phyloP scores from a whole-genome alignment of 108 stramenopile genomes.

The Epithemia pelagica region DNA sequence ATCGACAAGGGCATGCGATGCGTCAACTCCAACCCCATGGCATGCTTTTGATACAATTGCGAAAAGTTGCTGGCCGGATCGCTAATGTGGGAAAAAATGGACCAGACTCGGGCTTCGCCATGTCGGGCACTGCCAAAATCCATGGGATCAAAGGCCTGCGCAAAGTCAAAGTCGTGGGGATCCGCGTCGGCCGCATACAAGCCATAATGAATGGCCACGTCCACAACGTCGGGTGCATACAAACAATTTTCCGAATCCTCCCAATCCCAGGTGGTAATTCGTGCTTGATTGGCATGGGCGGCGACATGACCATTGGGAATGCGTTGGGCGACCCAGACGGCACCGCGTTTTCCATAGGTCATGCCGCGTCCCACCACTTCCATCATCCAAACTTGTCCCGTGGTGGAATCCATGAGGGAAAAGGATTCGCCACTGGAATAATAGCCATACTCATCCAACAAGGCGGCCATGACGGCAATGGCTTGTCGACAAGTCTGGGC shows the following conservation, averaged over 20 bases:
- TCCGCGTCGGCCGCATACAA: constrained; percentile 31
- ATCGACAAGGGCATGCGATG: constrained; percentile 68
- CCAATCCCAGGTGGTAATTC: constrained; percentile 47
- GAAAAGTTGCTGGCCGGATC: constrained; percentile 26
- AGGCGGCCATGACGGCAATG: constrained; percentile 43
- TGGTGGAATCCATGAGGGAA: constrained; percentile 46
- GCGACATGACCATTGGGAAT: constrained; percentile 45
- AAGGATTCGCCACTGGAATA: constrained; percentile 59
- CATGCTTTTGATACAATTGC: constrained; percentile 44
- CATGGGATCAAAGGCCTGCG: constrained; percentile 60
- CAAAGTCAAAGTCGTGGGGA: constrained; percentile 41
- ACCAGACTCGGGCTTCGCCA: constrained; percentile 70
- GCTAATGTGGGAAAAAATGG: constrained; percentile 34
- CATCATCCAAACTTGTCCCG: constrained; percentile 75
- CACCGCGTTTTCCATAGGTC: constrained; percentile 31
- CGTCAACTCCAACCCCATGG: constrained; percentile 37
- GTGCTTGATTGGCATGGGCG: constrained; percentile 74
- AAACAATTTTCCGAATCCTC: constrained; percentile 41
- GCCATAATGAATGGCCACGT: constrained; percentile 55
- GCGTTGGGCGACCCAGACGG: constrained; percentile 68
- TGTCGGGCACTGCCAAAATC: constrained; percentile 42
- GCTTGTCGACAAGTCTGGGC: constrained; percentile 50
- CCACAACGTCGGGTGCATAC: constrained; percentile 48
- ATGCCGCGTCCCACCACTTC: constrained; percentile 64
- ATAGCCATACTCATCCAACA: constrained; percentile 63